These are phyloP conservation scores for Pestalotiopsis sp. DNA, from an alignment of 2,329 filamentous ascomycete genomes.

Conservation along the genomic window DNA sequence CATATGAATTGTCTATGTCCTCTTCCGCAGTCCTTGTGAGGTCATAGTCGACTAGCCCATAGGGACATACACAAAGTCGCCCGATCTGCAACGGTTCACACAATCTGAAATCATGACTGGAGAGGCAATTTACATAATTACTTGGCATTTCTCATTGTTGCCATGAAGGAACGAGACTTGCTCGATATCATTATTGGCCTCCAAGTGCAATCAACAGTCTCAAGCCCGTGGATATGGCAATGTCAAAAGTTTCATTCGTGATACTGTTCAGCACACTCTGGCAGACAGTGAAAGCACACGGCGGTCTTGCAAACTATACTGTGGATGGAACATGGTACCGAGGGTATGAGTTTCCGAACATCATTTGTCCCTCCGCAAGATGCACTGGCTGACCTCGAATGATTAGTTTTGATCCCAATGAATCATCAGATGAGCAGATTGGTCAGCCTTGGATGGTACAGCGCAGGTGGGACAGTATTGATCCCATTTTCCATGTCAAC, in stretches of 20 bases:
- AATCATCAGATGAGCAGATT: slow-evolving; percentile 31
- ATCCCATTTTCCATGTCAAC: slow-evolving; percentile 37
- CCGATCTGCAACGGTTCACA: too few species aligned
- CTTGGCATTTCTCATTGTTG: neutral
- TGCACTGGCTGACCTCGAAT: neutral
- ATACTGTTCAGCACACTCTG: neutral
- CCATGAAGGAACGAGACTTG: neutral
- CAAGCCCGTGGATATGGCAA: neutral
- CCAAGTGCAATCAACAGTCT: neutral
- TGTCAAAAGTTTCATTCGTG: neutral
- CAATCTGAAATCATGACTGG: neutral
- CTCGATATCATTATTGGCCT: neutral
- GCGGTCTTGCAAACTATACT: slow-evolving; percentile 42
- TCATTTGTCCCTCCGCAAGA: neutral
- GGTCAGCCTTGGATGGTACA: slow-evolving; percentile 41
- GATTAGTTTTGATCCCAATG: slow-evolving; percentile 37
- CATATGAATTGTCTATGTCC: neutral
- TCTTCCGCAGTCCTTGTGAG: neutral
- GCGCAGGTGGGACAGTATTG: slow-evolving; percentile 39
- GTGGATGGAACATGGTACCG: slow-evolving; percentile 43
- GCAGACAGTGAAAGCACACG: slow-evolving; percentile 29
- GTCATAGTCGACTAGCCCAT: too few species aligned
- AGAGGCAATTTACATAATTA: neutral
- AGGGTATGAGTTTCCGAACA: slow-evolving; percentile 30
- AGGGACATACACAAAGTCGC: too few species aligned